phyloP scores from a whole-genome alignment of 129 eudicot genomes.

The Kitagawia praeruptora region DNA sequence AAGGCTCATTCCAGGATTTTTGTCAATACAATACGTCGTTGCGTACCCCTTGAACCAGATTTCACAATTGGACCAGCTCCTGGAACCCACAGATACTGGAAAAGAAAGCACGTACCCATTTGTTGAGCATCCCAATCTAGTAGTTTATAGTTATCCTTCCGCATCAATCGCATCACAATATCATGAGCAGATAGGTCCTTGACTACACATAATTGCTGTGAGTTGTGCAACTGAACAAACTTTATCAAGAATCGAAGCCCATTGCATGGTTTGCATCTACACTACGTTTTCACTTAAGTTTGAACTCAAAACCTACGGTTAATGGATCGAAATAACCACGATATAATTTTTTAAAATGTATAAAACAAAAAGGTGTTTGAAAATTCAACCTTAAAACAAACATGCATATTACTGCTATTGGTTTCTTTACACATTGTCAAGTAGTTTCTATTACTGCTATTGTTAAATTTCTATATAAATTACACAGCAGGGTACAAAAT shows the following conservation, averaged over 20 bases:
- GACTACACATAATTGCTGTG: slow-evolving; percentile 64
- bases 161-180: slow-evolving; percentile 83
- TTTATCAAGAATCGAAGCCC: slow-evolving; percentile 80
- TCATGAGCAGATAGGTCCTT: slow-evolving; percentile 92
- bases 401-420: too few relatives aligned
- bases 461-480: too few relatives aligned
- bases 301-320: too few relatives aligned
- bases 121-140: slow-evolving; percentile 92
- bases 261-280: slow-evolving; percentile 85
- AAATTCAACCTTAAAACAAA: too few relatives aligned
- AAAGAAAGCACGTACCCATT: slow-evolving; percentile 86
- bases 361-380: too few relatives aligned
- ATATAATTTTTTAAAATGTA: too few relatives aligned
- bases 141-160: slow-evolving; percentile 96
- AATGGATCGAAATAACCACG: too few relatives aligned
- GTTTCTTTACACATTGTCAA: too few relatives aligned
- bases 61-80: slow-evolving; percentile 71
- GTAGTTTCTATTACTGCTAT: too few relatives aligned
- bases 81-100: slow-evolving; percentile 85
- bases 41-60: slow-evolving; percentile 42
- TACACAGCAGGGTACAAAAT: too few relatives aligned
- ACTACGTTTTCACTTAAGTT: too few relatives aligned
- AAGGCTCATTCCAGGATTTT: slow-evolving; percentile 95
- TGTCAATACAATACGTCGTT: slow-evolving; percentile 50
- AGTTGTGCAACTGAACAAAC: slow-evolving; percentile 54